Evolutionary conservation across 2,329 filamentous ascomycete species (phyloP), one percentile per base, ranked within the genome.

Genomic region (Dryadomyces quercus-mongolicae): DNA sequence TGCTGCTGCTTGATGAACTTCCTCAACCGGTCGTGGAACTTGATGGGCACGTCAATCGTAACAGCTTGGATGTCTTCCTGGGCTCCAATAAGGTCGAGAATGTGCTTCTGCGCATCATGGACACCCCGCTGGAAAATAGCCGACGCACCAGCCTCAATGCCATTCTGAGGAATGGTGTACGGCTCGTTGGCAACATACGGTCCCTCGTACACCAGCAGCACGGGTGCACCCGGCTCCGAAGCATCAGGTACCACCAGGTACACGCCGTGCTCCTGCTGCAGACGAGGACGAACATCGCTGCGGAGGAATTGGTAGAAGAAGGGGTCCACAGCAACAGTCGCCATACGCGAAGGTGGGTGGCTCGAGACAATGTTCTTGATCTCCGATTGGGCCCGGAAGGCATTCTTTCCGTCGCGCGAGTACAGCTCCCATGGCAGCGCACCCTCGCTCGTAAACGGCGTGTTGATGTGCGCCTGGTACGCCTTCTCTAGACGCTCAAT

Each of bases 381-480:
- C 62, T 90, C 86, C 7, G 80, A 80, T 63, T 86, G 84, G 8
- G 86, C 86, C 62, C 84, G 83, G 65, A 88, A 81, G 31, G 80
- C 79, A 65, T 90, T 94, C 74, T 93, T 94, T 60, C 85, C 84
- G 62, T 95, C 87, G 42, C 86, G 80, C 7, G 88, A 88, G 69
- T 91, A 95, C 54, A 97, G 79, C 66, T 95, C 85, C 89, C 91
- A 95, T 0, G 84, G 84, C 47, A 86, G 80, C 12, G 82, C 82
- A 40, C 84, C 84, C 47, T 88, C 82, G 51, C 79, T 75, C 3
- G 80, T 78, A 59, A 78, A 79, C 0, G 89, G 88, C 1, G 90
- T 84, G 62, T 92, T 87, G 66, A 97, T 94, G 67, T 88, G 87
- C n/a, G 90, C 85, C 63, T 86, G 80, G 68, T 95, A 88, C 49